A percentile compares a stretch with the other conserved stretches of the same genome.
Conservation (phyloP, 78 protist genomes). For the Chrysochromulina tobinii region DNA sequence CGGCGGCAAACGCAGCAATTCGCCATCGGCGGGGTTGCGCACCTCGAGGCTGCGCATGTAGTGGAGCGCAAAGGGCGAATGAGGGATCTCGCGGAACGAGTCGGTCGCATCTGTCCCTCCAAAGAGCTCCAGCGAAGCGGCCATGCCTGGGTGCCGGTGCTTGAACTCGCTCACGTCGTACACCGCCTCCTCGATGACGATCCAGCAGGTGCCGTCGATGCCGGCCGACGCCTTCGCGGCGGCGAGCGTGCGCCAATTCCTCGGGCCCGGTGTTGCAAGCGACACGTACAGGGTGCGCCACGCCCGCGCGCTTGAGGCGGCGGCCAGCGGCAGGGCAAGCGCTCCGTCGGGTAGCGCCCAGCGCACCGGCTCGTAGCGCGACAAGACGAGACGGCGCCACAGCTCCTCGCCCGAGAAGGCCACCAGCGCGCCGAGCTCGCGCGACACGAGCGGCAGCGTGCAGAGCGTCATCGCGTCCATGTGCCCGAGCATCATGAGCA, state of each 20-base stretch:
- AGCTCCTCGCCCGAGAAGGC: too few relatives aligned
- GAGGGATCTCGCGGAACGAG: background rate
- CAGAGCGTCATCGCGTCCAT: too few relatives aligned
- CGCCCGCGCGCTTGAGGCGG: background rate
- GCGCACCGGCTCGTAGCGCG: background rate
- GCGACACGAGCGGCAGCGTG: too few relatives aligned
- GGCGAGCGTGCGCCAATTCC: background rate
- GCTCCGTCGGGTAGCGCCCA: background rate
- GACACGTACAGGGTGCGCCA: background rate
- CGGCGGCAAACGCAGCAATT: too few relatives aligned
- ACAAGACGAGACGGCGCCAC: background rate
- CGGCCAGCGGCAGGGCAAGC: background rate
- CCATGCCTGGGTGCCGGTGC: background rate
- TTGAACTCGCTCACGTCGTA: background rate
- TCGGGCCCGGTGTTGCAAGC: background rate
- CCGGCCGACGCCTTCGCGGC: background rate
- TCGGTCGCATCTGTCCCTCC: background rate
- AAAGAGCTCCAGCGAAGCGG: background rate
- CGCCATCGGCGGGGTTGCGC: too few relatives aligned
- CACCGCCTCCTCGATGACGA: background rate
- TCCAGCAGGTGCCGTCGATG: background rate
- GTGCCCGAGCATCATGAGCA: too few relatives aligned
- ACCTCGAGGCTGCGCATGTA: too few relatives aligned
- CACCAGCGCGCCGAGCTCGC: too few relatives aligned
- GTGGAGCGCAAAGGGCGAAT: background rate